These are phyloP conservation scores for Kluyveromyces aestuarii DNA, from an alignment of 805 yeast species.

Conservation along the genomic window DNA sequence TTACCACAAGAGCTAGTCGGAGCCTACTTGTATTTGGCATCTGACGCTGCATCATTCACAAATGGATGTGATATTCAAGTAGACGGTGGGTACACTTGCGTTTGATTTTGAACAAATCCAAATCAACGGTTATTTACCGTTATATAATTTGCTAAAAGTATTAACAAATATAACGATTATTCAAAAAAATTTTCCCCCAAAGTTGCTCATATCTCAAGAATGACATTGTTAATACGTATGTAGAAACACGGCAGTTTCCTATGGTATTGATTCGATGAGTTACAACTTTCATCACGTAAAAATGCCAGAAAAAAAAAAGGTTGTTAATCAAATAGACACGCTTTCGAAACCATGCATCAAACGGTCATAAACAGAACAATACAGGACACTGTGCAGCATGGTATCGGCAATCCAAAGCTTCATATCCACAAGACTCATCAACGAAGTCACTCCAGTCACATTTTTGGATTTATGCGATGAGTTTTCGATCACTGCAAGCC, in stretches of 20 bases:
- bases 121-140: neutral
- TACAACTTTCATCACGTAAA: too few species aligned
- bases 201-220: too few species aligned
- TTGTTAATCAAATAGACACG: too few species aligned
- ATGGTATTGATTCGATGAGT: too few species aligned
- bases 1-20: slow-evolving; percentile 67
- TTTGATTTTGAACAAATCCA: neutral
- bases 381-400: neutral
- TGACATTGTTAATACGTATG: too few species aligned
- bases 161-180: too few species aligned
- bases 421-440: neutral
- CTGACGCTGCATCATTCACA: slow-evolving; percentile 73
- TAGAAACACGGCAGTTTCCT: too few species aligned
- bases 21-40: slow-evolving; percentile 69
- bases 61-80: slow-evolving; percentile 69
- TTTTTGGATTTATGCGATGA: slow-evolving; percentile 1
- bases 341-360: neutral
- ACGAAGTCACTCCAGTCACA: slow-evolving; percentile 1
- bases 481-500: slow-evolving; percentile 4
- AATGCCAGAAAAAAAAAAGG: too few species aligned
- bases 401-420: neutral
- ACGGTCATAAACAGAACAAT: neutral
- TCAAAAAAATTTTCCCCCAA: too few species aligned
- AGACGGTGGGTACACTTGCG: slow-evolving; percentile 54
- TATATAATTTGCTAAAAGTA: neutral